Evolutionary conservation across 129 eudicot species (phyloP).

Genomic region (Tagetes erecta): DNA sequence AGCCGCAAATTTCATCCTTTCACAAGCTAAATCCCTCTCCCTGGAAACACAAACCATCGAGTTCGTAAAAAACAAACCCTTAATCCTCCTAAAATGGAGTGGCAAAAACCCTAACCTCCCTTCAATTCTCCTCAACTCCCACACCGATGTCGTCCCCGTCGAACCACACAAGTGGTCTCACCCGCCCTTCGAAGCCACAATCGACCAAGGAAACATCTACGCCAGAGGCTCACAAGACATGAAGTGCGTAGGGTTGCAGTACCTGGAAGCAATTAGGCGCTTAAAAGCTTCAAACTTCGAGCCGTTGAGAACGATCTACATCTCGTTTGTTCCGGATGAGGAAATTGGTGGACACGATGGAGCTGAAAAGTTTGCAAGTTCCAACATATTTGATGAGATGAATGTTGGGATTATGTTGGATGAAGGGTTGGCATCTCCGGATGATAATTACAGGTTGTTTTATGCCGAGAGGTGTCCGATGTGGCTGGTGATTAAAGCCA

Average conservation of each 20-base stretch:
- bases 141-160: constrained; percentile 90
- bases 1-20: constrained; percentile 66
- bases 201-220: constrained; percentile 53
- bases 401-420: constrained; percentile 86
- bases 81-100: constrained; percentile 78
- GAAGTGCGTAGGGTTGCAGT: constrained; percentile 95
- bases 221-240: constrained; percentile 98
- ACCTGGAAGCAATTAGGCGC: constrained; percentile 83
- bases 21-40: constrained; percentile 72
- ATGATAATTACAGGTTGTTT: constrained; percentile 58
- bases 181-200: constrained; percentile 62
- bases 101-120: constrained; percentile 61
- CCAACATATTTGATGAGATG: constrained; percentile 63
- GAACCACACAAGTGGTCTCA: constrained; percentile 71
- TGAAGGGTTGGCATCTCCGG: constrained; percentile 83
- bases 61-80: constrained; percentile 62
- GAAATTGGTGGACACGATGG: constrained; percentile 96
- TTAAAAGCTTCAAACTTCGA: constrained; percentile 55
- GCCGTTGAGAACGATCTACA: constrained; percentile 63
- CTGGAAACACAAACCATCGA: constrained; percentile 64
- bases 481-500: constrained; percentile 84
- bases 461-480: constrained; percentile 81
- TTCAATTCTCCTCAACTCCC: constrained; percentile 81
- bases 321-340: constrained; percentile 90
- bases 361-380: constrained; percentile 59